Base-by-base conservation (phyloP, 192 early-diverging fungal genomes). In the Podila epigama region DNA sequence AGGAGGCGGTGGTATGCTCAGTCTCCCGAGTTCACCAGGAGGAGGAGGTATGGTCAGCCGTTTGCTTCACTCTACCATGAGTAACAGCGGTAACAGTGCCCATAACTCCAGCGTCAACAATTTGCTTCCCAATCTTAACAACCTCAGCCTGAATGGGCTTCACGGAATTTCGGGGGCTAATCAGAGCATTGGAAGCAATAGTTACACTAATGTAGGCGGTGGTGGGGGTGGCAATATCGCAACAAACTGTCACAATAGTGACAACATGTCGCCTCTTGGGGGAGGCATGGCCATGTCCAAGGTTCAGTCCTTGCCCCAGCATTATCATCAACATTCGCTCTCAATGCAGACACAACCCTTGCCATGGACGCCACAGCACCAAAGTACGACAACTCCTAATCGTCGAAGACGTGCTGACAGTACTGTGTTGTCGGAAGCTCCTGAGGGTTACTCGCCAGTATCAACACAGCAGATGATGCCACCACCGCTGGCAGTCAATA, bases 11-110 rank as follows among this genome's bases (percentile, higher is more conserved):
- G 56, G 59, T 37, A 51, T 55, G 0, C 29, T 52, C 18, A 54
- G 51, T 5, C 27, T 54, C 12, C 68, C 59, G 20, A 42, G 18
- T 11, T 69, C 68, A 1, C 44, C 60, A 9, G 20, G 61, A 15
- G 55, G 61, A 15, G 55, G 44, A 27, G 35, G 61, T 3, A 39
- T 64, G 41, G 16, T 71, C 7, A 55, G 69, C 20, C 60, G 61
- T 3, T 51, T 34, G 10, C 42, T 28, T 4, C 31, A 60, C 15
- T 9, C 4, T 15, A 53, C 56, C 34, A 51, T 40, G 18, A 22
- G 22, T 20, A 36, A 32, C 60, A 12, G 25, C 33, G 11, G 1
- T 33, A 1, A 25, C 53, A 57, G 60, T 27, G 29, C 56, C 42
- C 28, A 12, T 8, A 37, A 13, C 29, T 52, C 13, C 44, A 42